These are phyloP conservation scores for Candida nemodendra DNA, from an alignment of 805 yeast species.

Conservation along the genomic window DNA sequence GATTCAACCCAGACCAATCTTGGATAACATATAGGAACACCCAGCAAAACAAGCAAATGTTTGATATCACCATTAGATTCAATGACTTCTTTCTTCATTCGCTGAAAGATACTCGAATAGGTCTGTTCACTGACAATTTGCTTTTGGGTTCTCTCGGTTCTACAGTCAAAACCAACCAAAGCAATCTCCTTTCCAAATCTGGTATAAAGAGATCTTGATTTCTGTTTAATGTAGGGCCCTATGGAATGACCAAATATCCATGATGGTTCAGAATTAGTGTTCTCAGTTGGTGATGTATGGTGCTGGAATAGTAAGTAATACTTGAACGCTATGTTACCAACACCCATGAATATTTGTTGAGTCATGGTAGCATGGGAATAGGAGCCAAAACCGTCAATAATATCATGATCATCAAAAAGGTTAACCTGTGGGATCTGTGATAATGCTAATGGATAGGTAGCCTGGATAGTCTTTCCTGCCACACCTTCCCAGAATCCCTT, in stretches of 20 bases:
- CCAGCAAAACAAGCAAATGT: constrained; percentile 80
- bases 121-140: constrained; percentile 54
- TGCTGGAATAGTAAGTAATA: constrained; percentile 93
- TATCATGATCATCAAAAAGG: constrained; percentile 92
- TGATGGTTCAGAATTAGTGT: constrained; percentile 41
- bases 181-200: constrained; percentile 73
- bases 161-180: constrained; percentile 82
- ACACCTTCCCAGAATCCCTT: constrained; percentile 79
- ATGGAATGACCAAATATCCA: constrained; percentile 61
- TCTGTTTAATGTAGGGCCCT: constrained; percentile 71
- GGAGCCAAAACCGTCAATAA: constrained; percentile 95
- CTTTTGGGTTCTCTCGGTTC: constrained; percentile 78
- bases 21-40: constrained; percentile 95
- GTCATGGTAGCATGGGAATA: constrained; percentile 75
- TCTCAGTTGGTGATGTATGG: constrained; percentile 54
- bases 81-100: constrained; percentile 56
- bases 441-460: constrained; percentile 68
- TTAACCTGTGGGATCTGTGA: constrained; percentile 84
- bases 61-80: constrained; percentile 54
- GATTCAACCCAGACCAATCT: constrained; percentile 88
- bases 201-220: constrained; percentile 66
- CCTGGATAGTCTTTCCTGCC: constrained; percentile 63
- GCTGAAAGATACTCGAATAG: constrained; percentile 58
- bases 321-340: constrained; percentile 79
- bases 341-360: constrained; percentile 61